Conservation (phyloP, 2,329 filamentous ascomycete genomes). For the Cordyceps pruinosa region DNA sequence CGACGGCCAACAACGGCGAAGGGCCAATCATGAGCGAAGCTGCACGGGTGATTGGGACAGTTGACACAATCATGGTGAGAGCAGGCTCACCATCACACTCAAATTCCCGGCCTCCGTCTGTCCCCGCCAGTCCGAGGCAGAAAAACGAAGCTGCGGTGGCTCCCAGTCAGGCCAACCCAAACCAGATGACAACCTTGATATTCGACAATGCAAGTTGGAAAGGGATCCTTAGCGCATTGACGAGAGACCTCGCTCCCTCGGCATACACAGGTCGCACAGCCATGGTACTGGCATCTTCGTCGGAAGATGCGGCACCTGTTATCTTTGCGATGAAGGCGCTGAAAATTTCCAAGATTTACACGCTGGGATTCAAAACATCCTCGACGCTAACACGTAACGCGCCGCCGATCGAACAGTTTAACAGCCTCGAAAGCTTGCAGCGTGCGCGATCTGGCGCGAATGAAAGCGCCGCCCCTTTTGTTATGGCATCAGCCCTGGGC, state of each 20-base stretch:
- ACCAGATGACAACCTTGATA: slow-evolving; percentile 47
- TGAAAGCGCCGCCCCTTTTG: slow-evolving; percentile 57
- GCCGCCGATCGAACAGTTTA: slow-evolving; percentile 71
- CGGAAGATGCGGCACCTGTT: slow-evolving; percentile 69
- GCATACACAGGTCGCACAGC: slow-evolving; percentile 72
- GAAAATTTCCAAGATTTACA: slow-evolving; percentile 72
- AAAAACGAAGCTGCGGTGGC: slow-evolving; percentile 24
- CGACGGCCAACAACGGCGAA: slow-evolving; percentile 40
- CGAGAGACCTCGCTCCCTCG: slow-evolving; percentile 73
- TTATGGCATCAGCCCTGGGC: slow-evolving; percentile 71
- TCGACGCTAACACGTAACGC: slow-evolving; percentile 52
- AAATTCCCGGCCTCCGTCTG: slow-evolving; percentile 39
- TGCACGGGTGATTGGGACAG: slow-evolving; percentile 68
- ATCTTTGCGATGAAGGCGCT: slow-evolving; percentile 74
- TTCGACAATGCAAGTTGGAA: slow-evolving; percentile 84
- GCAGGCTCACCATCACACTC: slow-evolving; percentile 28
- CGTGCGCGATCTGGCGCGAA: slow-evolving; percentile 42
- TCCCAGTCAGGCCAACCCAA: slow-evolving; percentile 35
- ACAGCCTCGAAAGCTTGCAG: slow-evolving; percentile 60
- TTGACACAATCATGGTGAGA: slow-evolving; percentile 72
- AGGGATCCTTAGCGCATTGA: slow-evolving; percentile 74
- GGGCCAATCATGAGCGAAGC: slow-evolving; percentile 64
- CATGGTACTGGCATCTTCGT: slow-evolving; percentile 64
- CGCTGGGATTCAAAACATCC: slow-evolving; percentile 69
- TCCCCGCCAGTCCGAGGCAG: slow-evolving; percentile 41